These are phyloP conservation scores for Datura wrightii DNA, from an alignment of 257 asterid species.

Conservation along the genomic window DNA sequence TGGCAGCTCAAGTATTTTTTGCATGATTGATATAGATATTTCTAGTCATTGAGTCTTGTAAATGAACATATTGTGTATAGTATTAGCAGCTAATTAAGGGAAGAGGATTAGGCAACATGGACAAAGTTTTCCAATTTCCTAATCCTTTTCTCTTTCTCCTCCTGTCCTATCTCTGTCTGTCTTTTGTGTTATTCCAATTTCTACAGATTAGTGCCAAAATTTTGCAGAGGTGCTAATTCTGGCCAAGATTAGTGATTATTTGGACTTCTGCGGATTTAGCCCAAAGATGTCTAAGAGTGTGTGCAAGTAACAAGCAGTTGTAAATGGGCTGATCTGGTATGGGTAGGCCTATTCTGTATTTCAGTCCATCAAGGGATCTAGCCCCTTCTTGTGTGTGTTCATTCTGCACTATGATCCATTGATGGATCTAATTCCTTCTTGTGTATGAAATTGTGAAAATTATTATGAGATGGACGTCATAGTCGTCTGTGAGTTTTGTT, in stretches of 20 bases:
- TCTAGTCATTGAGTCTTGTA: slow-evolving; percentile 19
- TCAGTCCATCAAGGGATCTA: slow-evolving; percentile 13
- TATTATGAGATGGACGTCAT: not conserved
- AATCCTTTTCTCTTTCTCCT: not conserved
- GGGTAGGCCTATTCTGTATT: slow-evolving; percentile 3
- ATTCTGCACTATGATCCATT: not conserved
- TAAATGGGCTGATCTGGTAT: slow-evolving; percentile 13
- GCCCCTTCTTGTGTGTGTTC: not conserved
- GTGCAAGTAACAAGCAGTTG: not conserved
- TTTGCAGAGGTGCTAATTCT: slow-evolving; percentile 27
- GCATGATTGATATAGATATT: slow-evolving; percentile 11
- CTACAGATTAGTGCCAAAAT: slow-evolving; percentile 27
- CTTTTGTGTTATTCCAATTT: not conserved
- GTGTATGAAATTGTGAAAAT: slow-evolving; percentile 15
- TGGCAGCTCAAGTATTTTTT: slow-evolving; percentile 32
- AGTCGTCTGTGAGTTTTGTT: not conserved
- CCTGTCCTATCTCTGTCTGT: not conserved
- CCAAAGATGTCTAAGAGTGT: not conserved
- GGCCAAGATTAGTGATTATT: slow-evolving; percentile 24
- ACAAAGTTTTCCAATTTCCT: slow-evolving; percentile 17
- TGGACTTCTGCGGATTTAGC: not conserved
- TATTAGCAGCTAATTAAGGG: not conserved
- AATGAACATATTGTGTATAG: slow-evolving; percentile 11
- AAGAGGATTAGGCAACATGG: slow-evolving; percentile 4
- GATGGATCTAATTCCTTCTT: not conserved